phyloP scores from a whole-genome alignment of 2,329 filamentous ascomycete genomes.

The Ilyonectria sp. region DNA sequence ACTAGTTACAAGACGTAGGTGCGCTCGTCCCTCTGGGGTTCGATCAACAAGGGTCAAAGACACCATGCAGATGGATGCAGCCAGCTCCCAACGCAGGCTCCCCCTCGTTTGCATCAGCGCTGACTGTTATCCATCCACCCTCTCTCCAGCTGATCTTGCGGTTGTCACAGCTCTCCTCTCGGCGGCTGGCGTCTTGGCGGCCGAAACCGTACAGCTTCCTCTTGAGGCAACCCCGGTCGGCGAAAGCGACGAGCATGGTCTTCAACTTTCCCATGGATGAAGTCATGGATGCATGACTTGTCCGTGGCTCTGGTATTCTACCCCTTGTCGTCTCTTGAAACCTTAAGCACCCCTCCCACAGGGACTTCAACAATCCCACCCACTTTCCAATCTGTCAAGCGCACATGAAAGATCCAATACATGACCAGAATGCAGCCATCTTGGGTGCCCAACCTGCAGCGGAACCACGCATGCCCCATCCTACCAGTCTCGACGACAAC shows the following conservation, averaged over 20 bases:
- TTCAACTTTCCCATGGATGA: constrained; percentile 14
- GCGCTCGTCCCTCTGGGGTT: constrained; percentile 13
- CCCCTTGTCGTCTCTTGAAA: constrained; percentile 24
- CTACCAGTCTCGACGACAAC: constrained; percentile 3
- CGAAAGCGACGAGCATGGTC: constrained; percentile 3
- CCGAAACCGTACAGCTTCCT: constrained; percentile 8
- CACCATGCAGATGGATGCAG: constrained; percentile 22
- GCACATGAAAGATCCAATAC: constrained; percentile 22
- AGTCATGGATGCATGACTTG: constrained; percentile 10
- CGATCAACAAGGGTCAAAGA: constrained; percentile 36
- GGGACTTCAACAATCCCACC: constrained; percentile 22
- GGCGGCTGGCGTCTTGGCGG: neutral
- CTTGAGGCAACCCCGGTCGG: constrained; percentile 13
- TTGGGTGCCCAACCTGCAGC: constrained; percentile 2
- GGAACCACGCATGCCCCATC: neutral
- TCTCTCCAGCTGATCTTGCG: constrained; percentile 11
- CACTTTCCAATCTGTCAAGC: constrained; percentile 12
- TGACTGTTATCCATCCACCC: constrained; percentile 20
- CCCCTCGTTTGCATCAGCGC: constrained; percentile 24
- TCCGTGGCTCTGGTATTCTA: constrained; percentile 14
- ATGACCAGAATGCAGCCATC: constrained; percentile 2
- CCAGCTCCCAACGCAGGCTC: constrained; percentile 20
- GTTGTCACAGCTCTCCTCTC: neutral
- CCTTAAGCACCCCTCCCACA: neutral
- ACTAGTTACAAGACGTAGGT: neutral